Evolutionary conservation across 140 eudicot species (phyloP).

Genomic region (Bidens hawaiensis): DNA sequence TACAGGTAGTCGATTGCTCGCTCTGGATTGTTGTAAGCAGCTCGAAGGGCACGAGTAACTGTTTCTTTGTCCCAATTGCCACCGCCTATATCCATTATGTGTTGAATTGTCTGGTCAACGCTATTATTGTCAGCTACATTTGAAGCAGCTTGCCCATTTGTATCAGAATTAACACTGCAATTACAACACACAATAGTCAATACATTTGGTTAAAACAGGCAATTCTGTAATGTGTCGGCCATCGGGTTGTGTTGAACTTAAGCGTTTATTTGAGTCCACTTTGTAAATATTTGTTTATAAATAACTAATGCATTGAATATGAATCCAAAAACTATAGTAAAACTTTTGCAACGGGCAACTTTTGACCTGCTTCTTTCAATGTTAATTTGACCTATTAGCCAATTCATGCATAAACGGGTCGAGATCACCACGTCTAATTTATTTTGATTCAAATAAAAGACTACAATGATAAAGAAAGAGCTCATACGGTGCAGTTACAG

Average conservation of each 20-base stretch:
- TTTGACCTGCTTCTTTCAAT: background rate
- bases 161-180: constrained; percentile 55
- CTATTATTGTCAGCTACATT: constrained; percentile 47
- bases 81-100: constrained; percentile 90
- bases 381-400: background rate
- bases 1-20: constrained; percentile 91
- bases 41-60: constrained; percentile 92
- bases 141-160: constrained; percentile 74
- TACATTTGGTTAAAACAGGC: background rate
- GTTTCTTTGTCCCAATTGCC: constrained; percentile 94
- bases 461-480: background rate
- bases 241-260: background rate
- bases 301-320: background rate
- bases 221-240: background rate
- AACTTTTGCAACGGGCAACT: too few relatives aligned
- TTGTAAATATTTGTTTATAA: background rate
- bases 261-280: background rate
- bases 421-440: background rate
- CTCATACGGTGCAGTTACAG: constrained; percentile 41
- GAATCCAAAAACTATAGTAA: background rate
- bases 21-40: constrained; percentile 95
- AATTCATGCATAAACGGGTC: background rate
- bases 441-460: background rate
- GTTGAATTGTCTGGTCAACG: constrained; percentile 81
- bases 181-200: background rate